These are phyloP conservation scores for Scutellospora calospora DNA, from an alignment of 371 early-diverging fungal genomes.

Conservation along the genomic window DNA sequence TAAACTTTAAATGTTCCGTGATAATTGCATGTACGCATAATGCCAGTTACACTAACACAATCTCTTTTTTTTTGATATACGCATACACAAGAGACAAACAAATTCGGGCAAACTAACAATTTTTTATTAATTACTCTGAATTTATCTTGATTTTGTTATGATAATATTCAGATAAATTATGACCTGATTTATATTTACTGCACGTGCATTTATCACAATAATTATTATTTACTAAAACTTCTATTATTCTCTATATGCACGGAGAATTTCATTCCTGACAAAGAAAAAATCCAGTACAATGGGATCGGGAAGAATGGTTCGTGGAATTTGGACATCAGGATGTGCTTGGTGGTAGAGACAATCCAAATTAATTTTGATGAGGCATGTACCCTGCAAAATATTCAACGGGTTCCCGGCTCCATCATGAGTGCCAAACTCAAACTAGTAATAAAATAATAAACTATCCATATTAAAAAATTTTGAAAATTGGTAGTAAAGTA, in stretches of 20 bases:
- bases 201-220: constrained; percentile 21
- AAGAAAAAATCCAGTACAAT: constrained; percentile 40
- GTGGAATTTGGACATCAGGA: constrained; percentile 28
- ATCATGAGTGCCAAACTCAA: constrained; percentile 21
- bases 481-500: constrained; percentile 29
- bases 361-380: constrained; percentile 26
- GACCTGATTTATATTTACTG: constrained; percentile 18
- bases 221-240: constrained; percentile 7
- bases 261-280: constrained; percentile 12
- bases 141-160: constrained; percentile 25
- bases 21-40: constrained; percentile 20
- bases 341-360: constrained; percentile 29
- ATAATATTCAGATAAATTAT: constrained; percentile 34
- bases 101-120: constrained; percentile 6
- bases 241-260: constrained; percentile 38
- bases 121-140: constrained; percentile 30
- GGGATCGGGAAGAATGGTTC: constrained; percentile 36
- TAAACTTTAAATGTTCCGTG: constrained; percentile 20
- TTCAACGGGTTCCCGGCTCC: background rate
- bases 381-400: constrained; percentile 18
- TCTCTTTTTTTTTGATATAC: constrained; percentile 11
- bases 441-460: constrained; percentile 26
- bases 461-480: constrained; percentile 25
- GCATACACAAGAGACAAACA: background rate
- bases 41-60: constrained; percentile 20